Conservation (phyloP, 441 rosid genomes). For the Arabidopsis lyrata region DNA sequence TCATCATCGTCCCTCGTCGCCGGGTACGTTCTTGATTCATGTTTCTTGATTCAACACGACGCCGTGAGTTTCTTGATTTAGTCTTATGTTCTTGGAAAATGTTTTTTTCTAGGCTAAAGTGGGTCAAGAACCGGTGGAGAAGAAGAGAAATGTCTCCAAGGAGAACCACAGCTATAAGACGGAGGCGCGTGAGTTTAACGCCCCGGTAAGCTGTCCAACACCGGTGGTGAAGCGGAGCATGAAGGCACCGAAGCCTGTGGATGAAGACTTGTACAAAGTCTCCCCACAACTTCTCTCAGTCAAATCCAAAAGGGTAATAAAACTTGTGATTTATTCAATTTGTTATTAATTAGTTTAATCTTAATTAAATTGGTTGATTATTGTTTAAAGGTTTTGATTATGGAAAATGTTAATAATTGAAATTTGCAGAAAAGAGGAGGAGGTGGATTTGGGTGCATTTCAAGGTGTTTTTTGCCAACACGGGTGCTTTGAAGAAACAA, state of each 20-base stretch:
- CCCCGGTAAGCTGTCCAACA: conserved; percentile 42
- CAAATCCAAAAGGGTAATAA: conserved; percentile 59
- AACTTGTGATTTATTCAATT: background rate
- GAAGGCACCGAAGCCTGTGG: conserved; percentile 73
- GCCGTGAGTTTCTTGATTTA: background rate
- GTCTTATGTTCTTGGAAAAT: background rate
- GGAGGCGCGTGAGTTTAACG: conserved; percentile 38
- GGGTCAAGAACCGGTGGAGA: conserved; percentile 40
- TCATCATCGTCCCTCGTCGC: conserved; percentile 88
- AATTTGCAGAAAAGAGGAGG: conserved; percentile 33
- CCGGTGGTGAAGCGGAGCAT: conserved; percentile 42
- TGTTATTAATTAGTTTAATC: background rate
- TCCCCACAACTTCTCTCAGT: conserved; percentile 73
- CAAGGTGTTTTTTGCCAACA: conserved; percentile 46
- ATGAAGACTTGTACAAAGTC: conserved; percentile 89
- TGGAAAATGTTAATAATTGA: background rate
- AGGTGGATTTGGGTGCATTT: conserved; percentile 45
- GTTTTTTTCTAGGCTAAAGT: conserved; percentile 51
- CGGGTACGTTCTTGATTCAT: conserved; percentile 46
- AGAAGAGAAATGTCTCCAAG: conserved; percentile 36
- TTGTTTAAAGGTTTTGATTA: background rate
- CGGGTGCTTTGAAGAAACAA: conserved; percentile 40
- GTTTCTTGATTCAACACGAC: background rate
- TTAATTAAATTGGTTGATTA: background rate
- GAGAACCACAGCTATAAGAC: conserved; percentile 24